Evolutionary conservation across 2,329 filamentous ascomycete genomes (phyloP).

Genomic region (Ceratocystis eucalypticola): DNA sequence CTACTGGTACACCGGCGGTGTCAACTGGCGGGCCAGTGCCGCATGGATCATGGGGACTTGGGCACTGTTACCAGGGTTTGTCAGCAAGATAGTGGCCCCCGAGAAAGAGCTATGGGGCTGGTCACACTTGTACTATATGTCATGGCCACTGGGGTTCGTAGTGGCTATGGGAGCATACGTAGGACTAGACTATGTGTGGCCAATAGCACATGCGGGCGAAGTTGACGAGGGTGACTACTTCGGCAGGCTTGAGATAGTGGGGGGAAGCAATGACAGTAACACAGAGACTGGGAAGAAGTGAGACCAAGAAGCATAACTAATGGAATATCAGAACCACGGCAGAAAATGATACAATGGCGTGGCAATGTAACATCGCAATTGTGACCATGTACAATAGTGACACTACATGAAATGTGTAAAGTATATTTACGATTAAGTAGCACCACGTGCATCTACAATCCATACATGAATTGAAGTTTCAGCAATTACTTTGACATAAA

Average conservation of each 20-base stretch:
- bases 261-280: background rate
- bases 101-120: slow-evolving; percentile 21
- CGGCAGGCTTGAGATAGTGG: slow-evolving; percentile 21
- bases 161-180: slow-evolving; percentile 21
- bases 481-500: too few relatives aligned
- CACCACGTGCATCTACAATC: too few relatives aligned
- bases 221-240: slow-evolving; percentile 24
- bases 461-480: too few relatives aligned
- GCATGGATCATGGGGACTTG: slow-evolving; percentile 31
- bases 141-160: slow-evolving; percentile 23
- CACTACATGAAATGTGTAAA: too few relatives aligned
- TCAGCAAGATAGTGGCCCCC: slow-evolving; percentile 23
- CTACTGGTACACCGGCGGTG: slow-evolving; percentile 30
- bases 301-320: background rate
- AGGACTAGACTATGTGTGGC: slow-evolving; percentile 20
- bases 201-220: slow-evolving; percentile 20
- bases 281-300: background rate
- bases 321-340: too few relatives aligned
- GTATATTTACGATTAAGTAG: too few relatives aligned
- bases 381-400: too few relatives aligned
- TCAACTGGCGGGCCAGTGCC: slow-evolving; percentile 31
- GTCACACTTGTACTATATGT: slow-evolving; percentile 24
- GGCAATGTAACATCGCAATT: too few relatives aligned
- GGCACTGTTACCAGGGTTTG: slow-evolving; percentile 32
- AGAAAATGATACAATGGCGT: too few relatives aligned